Evolutionary conservation across 345 rosid species (phyloP).

Genomic region (Aquilaria yunnanensis): DNA sequence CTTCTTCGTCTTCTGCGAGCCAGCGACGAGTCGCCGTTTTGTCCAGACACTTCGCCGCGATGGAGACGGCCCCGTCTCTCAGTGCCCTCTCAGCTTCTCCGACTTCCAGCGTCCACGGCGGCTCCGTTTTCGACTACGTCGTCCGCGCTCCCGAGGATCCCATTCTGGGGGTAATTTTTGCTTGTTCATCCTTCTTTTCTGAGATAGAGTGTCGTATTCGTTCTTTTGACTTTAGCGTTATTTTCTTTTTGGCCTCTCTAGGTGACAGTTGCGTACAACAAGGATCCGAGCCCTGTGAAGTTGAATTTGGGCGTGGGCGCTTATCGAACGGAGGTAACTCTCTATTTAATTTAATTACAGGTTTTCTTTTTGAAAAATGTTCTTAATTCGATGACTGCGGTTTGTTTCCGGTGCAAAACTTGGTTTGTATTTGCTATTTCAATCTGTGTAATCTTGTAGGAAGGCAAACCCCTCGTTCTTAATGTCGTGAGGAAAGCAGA

Average conservation of each 20-base stretch:
- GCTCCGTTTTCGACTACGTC: slow-evolving; percentile 70
- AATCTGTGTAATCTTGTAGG: slow-evolving; percentile 23
- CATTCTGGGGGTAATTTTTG: slow-evolving; percentile 59
- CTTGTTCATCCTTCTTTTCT: neutral
- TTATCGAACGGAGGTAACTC: slow-evolving; percentile 79
- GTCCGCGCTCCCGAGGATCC: slow-evolving; percentile 90
- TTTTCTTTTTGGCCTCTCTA: slow-evolving; percentile 10
- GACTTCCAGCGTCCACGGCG: slow-evolving; percentile 30
- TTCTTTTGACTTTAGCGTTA: neutral
- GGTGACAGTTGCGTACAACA: slow-evolving; percentile 95
- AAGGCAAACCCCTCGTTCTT: slow-evolving; percentile 76
- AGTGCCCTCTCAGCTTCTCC: slow-evolving; percentile 33
- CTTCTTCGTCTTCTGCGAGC: slow-evolving; percentile 23
- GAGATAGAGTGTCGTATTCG: neutral
- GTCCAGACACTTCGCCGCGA: slow-evolving; percentile 33
- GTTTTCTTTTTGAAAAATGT: slow-evolving; percentile 6
- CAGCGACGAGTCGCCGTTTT: slow-evolving; percentile 47
- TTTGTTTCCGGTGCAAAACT: neutral
- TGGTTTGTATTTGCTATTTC: slow-evolving; percentile 5
- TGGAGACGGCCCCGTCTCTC: slow-evolving; percentile 1
- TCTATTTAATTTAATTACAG: neutral
- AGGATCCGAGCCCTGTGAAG: slow-evolving; percentile 87
- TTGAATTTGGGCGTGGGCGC: slow-evolving; percentile 95
- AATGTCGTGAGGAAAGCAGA: slow-evolving; percentile 76
- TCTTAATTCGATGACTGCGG: neutral